Evolutionary conservation across 371 early-diverging fungal species (phyloP), one percentile per base, ranked within the genome.

Genomic region (Mortierella sp.): DNA sequence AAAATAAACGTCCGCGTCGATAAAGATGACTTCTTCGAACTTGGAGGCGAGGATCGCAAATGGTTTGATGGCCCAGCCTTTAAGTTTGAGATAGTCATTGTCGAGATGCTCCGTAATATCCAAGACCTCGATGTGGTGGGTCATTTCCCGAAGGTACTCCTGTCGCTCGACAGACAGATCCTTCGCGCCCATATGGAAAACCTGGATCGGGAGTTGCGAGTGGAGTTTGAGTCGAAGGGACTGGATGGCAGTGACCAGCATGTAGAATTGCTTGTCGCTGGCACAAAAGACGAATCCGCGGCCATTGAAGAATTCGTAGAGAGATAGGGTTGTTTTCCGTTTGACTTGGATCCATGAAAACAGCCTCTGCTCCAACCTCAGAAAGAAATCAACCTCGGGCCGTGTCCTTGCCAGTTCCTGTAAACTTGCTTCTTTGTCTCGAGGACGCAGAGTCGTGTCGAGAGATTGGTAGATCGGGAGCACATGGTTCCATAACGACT

Each of bases 1-100:
- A 80, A 93, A 92, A 45, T 92, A 88, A 7, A 87, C 92, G 70
- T 95, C 95, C 2, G 95, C 93, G 84, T 95, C 95, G 84, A 94
- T 86, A 70, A 95, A 83, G 55, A 94, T 90, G 34, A 90, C 89
- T 47, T 93, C 90, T 14, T 72, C 64, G 74, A 95, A 95, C 10
- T 85, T 84, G 13, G 93, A 93, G 6, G 91, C 92, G 67, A 94
- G 79, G 34, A 94, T 90, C 0, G 91, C 87, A 78, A 87, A 93
- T 1, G 94, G 91, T 50, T 93, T 93, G 52, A 93, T 76, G 19
- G 89, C 85, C 93, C 93, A 92, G 2, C 90, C 91, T 29, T 88
- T 88, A 45, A 91, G 86, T 43, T 86, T 79, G 9, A 91, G 86
- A 53, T 84, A 79, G 2, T 66, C 70, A 24, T 90, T 85, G 65